These are phyloP conservation scores for Pigoraptor vietnamica DNA, from an alignment of 78 protist species.

Conservation along the genomic window DNA sequence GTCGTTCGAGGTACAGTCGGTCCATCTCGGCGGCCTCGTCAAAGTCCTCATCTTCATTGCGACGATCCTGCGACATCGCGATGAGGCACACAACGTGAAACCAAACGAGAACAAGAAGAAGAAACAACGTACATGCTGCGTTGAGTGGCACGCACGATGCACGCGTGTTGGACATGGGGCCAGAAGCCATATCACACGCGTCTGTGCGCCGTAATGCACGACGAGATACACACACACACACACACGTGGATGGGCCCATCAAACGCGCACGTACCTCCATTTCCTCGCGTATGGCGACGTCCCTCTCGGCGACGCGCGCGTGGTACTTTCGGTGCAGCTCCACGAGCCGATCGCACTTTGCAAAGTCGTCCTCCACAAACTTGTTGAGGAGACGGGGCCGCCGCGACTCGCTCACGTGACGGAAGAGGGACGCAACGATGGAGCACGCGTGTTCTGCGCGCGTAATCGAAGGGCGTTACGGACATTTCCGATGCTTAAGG, in stretches of 20 bases:
- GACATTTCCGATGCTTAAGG: background rate
- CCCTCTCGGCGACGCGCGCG: background rate
- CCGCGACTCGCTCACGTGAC: background rate
- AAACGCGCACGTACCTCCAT: background rate
- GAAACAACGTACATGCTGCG: too few relatives aligned
- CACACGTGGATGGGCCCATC: too few relatives aligned
- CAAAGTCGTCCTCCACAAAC: constrained; percentile 24
- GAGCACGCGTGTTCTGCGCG: constrained; percentile 17
- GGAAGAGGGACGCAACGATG: background rate
- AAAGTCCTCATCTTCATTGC: background rate
- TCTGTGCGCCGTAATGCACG: background rate
- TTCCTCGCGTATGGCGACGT: background rate
- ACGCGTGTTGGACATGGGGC: too few relatives aligned
- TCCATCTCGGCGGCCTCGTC: background rate
- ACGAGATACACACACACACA: background rate
- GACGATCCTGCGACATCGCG: background rate
- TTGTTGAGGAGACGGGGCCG: constrained; percentile 23
- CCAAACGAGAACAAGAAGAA: too few relatives aligned
- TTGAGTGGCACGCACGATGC: too few relatives aligned
- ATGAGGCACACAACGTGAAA: too few relatives aligned
- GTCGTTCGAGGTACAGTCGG: background rate
- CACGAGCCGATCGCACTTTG: constrained; percentile 10
- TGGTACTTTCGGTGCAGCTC: constrained; percentile 13
- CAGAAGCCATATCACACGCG: too few relatives aligned
- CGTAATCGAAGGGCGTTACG: background rate